Evolutionary conservation across 2,329 filamentous ascomycete genomes (phyloP).

Genomic region (Pyricularia grisea): DNA sequence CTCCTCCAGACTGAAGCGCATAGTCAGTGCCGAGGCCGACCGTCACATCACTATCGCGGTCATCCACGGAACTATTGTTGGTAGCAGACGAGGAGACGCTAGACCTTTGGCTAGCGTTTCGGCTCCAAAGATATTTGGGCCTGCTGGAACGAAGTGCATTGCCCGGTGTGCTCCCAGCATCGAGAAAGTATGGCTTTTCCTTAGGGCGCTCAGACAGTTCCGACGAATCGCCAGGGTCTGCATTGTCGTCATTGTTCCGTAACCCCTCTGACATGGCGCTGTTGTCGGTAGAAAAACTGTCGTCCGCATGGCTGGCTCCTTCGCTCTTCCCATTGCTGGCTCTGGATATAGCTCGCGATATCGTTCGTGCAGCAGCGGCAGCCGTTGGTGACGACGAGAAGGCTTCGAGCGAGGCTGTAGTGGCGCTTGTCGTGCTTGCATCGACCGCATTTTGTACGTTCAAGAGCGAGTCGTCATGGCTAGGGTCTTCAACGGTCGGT

Average conservation of each 20-base stretch:
- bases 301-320: slow-evolving; percentile 1
- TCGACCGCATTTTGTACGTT: slow-evolving; percentile 2
- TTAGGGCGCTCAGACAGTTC: slow-evolving; percentile 8
- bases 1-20: slow-evolving; percentile 73
- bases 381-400: slow-evolving; percentile 48
- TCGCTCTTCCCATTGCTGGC: slow-evolving; percentile 20
- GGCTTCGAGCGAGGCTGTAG: slow-evolving; percentile 41
- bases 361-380: slow-evolving; percentile 41
- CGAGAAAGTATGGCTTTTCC: slow-evolving; percentile 9
- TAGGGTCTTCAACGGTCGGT: background rate
- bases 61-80: slow-evolving; percentile 44
- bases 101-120: slow-evolving; percentile 47
- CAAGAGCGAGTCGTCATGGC: background rate
- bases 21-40: slow-evolving; percentile 62
- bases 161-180: slow-evolving; percentile 32
- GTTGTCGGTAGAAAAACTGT: background rate
- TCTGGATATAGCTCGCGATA: slow-evolving; percentile 41
- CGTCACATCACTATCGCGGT: slow-evolving; percentile 64
- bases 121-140: slow-evolving; percentile 49
- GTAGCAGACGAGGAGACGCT: slow-evolving; percentile 51
- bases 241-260: background rate
- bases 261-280: background rate
- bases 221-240: slow-evolving; percentile 9
- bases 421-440: slow-evolving; percentile 12
- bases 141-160: slow-evolving; percentile 35